Base-by-base conservation (phyloP, 345 rosid genomes). In the Boechera retrofracta region DNA sequence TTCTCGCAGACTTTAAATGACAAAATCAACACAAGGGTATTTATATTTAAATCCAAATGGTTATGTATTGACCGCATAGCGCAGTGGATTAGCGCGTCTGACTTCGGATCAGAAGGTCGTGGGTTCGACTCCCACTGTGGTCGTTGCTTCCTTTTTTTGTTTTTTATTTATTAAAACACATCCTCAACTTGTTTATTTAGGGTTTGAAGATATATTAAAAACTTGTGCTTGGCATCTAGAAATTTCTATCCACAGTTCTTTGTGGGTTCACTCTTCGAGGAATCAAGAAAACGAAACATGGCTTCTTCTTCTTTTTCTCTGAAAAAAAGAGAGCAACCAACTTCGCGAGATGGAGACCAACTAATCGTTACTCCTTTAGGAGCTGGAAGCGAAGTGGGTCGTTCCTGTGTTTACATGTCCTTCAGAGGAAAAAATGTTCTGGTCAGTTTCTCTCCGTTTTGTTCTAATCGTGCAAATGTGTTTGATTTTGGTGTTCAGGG, bases 81-180 rank as follows among this genome's bases (percentile, higher is more conserved):
- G 92, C 93, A 90, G 91, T 90, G 91, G 93, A 90, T 90, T 89
- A 89, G 93, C 89, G 93, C 93, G 91, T 93, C 89, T 87, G 91
- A 89, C 97, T 94, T 94, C 93, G 94, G 91, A 85, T 90, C 91
- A 89, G 83, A 86, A 91, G 97, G 97, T 87, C 91, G 90, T 82
- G 86, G 89, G 90, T 85, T 89, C 91, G 91, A 87, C 90, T 82
- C 86, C 88, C 93, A 88, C 90, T 89, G 93, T 88, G 86, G 92
- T 88, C 90, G 86, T 1, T 2, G 35, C 3, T 16, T 11, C 5
- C 0, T 10, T 11, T 32, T 1, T 55, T 26, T 12, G 0, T 5
- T 4, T 16, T 33, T 24, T 60, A 5, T 6, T 7, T 45, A 3
- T 18, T 7, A 8, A 7, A 16, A 3, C 35, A 28, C 26, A 3